These are phyloP conservation scores for Penicillium flavigenum DNA, from an alignment of 495 filamentous ascomycete genomes.

Conservation along the genomic window DNA sequence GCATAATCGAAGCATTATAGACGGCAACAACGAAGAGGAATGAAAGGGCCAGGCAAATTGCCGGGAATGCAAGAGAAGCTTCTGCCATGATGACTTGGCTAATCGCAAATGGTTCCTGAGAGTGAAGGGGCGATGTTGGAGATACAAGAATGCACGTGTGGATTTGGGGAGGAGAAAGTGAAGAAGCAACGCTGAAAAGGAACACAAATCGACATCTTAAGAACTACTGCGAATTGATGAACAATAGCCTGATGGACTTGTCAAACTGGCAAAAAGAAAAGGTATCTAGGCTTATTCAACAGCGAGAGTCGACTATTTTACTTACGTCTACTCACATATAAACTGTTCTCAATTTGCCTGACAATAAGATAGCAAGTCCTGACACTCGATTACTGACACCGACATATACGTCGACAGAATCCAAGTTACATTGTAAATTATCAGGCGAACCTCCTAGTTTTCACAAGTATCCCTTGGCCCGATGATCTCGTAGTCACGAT, in stretches of 20 bases:
- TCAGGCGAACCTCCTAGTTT: not conserved
- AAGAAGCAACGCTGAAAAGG: not conserved
- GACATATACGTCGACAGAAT: not conserved
- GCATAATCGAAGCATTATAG: slow-evolving; percentile 7
- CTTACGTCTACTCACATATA: not conserved
- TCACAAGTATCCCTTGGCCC: not conserved
- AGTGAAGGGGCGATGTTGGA: not conserved
- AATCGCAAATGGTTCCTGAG: not conserved
- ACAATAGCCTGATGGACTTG: not conserved
- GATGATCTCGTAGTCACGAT: slow-evolving; percentile 7
- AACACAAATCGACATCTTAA: not conserved
- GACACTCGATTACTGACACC: not conserved
- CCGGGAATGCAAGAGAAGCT: slow-evolving; percentile 18
- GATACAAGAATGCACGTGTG: not conserved
- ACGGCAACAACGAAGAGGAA: slow-evolving; percentile 19
- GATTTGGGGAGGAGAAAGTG: not conserved
- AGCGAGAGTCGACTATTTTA: not conserved
- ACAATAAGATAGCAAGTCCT: not conserved
- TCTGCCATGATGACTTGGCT: slow-evolving; percentile 5
- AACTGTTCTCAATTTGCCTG: not conserved
- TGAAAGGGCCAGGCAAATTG: slow-evolving; percentile 20
- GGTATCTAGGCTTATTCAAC: not conserved
- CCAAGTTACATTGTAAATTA: not conserved
- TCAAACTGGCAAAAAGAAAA: not conserved
- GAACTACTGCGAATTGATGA: not conserved